A percentile compares a stretch with the other conserved stretches of the same genome.
These are phyloP conservation scores for Penicillium longicatenatum DNA, from an alignment of 495 filamentous ascomycete genomes.

Conservation along the genomic window DNA sequence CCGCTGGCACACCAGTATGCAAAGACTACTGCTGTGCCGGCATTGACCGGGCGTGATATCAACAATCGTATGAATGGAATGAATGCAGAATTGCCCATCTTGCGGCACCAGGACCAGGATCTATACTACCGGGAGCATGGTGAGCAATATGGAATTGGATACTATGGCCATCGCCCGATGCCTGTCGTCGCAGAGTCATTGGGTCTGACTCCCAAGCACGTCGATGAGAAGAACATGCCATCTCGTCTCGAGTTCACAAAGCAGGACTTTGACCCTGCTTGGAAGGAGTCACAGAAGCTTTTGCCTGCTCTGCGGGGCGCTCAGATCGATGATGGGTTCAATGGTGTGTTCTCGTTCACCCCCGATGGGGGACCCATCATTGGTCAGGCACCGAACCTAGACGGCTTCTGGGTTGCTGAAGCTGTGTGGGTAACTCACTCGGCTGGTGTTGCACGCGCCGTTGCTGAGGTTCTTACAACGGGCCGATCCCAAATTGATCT, in stretches of 20 bases:
- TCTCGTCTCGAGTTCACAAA: slow-evolving; percentile 50
- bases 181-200: slow-evolving; percentile 45
- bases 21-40: slow-evolving; percentile 46
- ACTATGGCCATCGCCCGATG: slow-evolving; percentile 55
- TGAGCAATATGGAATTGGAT: slow-evolving; percentile 53
- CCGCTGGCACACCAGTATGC: slow-evolving; percentile 55
- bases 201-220: slow-evolving; percentile 43
- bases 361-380: slow-evolving; percentile 53
- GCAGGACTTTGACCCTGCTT: slow-evolving; percentile 52
- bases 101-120: slow-evolving; percentile 54
- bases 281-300: slow-evolving; percentile 45
- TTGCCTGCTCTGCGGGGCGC: slow-evolving; percentile 43
- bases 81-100: slow-evolving; percentile 47
- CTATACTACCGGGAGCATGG: slow-evolving; percentile 58
- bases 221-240: slow-evolving; percentile 54
- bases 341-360: slow-evolving; percentile 56
- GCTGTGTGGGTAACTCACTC: slow-evolving; percentile 59
- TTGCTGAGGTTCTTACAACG: slow-evolving; percentile 50
- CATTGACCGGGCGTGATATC: slow-evolving; percentile 30
- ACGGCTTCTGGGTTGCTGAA: slow-evolving; percentile 55
- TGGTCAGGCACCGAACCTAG: slow-evolving; percentile 47
- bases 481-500: slow-evolving; percentile 49
- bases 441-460: slow-evolving; percentile 52
- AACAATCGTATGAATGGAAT: slow-evolving; percentile 37
- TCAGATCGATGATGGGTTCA: slow-evolving; percentile 51